Evolutionary conservation across 2,329 filamentous ascomycete species (phyloP).

Genomic region (Pyricularia pennisetigena): DNA sequence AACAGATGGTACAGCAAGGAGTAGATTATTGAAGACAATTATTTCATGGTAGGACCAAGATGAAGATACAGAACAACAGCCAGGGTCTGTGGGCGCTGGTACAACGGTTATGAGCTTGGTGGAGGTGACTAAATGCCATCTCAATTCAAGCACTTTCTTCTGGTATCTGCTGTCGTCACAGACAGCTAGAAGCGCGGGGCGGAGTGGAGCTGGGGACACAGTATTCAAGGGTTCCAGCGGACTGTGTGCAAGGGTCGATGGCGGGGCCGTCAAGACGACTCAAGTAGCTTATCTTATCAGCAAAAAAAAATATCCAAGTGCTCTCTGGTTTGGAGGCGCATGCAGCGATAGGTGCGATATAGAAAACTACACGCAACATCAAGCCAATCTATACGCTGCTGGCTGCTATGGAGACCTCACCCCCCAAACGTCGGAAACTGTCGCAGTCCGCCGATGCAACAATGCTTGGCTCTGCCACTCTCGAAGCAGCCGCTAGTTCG

Average conservation of each 20-base stretch:
- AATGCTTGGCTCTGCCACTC: not conserved
- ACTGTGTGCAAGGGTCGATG: not conserved
- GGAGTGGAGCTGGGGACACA: not conserved
- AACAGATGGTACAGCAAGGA: not conserved
- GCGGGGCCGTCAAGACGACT: not conserved
- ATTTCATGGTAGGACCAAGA: not conserved
- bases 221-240: not conserved
- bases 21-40: not conserved
- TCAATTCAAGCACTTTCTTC: not conserved
- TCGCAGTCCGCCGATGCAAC: not conserved
- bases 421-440: constrained; percentile 4
- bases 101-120: not conserved
- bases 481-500: constrained; percentile 18
- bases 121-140: not conserved
- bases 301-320: not conserved
- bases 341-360: not conserved
- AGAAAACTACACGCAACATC: not conserved
- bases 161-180: not conserved
- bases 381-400: not conserved
- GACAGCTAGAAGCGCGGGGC: not conserved
- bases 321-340: not conserved
- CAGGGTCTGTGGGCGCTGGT: not conserved
- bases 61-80: not conserved
- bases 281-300: not conserved
- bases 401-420: constrained; percentile 2